These are phyloP conservation scores for Apiospora saccharicola DNA, from an alignment of 2,329 filamentous ascomycete genomes.

Conservation along the genomic window DNA sequence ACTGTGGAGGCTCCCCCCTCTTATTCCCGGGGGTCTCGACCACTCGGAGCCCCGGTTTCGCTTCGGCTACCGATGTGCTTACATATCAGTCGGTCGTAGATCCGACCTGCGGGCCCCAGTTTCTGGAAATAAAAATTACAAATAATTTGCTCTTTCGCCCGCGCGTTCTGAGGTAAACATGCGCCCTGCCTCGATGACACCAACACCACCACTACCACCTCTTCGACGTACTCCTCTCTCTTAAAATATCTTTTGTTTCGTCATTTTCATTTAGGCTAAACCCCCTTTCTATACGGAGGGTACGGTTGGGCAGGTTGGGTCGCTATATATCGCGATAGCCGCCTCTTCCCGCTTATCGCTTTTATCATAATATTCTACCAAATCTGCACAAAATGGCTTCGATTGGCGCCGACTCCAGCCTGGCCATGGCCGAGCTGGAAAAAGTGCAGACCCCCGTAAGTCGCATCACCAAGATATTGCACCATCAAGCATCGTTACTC, in stretches of 20 bases:
- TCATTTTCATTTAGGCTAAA: not conserved
- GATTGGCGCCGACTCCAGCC: not conserved
- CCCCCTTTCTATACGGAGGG: not conserved
- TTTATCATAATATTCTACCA: not conserved
- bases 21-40: slow-evolving; percentile 11
- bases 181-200: not conserved
- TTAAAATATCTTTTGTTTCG: too few relatives aligned
- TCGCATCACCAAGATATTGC: slow-evolving; percentile 8
- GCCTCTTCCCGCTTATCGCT: not conserved
- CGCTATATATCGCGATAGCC: not conserved
- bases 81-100: not conserved
- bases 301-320: not conserved
- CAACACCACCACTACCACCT: not conserved
- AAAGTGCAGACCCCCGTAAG: slow-evolving; percentile 21
- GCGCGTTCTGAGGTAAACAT: not conserved
- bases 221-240: too few relatives aligned
- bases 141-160: slow-evolving; percentile 11
- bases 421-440: slow-evolving; percentile 14
- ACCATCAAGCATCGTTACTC: slow-evolving; percentile 9
- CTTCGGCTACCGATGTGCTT: not conserved
- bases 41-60: not conserved
- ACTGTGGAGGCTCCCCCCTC: not conserved
- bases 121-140: not conserved
- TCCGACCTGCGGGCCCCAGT: not conserved
- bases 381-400: not conserved